Conservation (phyloP, 129 eudicot genomes). For the Ambrosia trifida region DNA sequence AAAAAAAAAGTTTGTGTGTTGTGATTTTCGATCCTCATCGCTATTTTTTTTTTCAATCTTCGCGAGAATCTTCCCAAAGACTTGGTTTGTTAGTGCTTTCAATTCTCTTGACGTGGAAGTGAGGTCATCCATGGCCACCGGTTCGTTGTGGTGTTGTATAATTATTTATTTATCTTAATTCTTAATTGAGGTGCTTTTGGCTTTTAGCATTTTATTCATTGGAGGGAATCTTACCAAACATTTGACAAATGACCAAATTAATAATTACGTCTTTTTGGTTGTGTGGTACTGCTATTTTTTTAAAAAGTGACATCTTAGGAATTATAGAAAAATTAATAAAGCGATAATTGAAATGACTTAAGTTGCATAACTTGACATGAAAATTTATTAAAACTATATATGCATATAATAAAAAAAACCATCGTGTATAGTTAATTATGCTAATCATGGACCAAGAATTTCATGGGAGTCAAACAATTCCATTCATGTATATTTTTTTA, state of each 20-base stretch:
- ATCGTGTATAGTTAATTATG: no score
- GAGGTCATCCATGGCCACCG: conserved; percentile 24
- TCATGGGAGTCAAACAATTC: no score
- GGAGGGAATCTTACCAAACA: conserved; percentile 43
- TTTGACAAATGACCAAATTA: conserved; percentile 28
- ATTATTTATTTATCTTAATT: background rate
- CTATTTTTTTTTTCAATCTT: no score
- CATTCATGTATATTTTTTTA: no score
- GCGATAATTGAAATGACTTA: no score
- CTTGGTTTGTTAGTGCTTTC: background rate
- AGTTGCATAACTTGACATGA: no score
- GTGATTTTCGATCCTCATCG: no score
- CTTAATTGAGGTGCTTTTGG: conserved; percentile 30
- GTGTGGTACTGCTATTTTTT: conserved; percentile 10
- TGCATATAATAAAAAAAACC: no score
- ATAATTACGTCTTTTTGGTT: conserved; percentile 12
- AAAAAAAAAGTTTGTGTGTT: no score
- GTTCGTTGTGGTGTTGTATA: conserved; percentile 15
- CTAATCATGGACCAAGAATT: no score
- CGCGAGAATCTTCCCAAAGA: no score
- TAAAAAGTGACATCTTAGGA: background rate
- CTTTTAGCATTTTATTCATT: conserved; percentile 32
- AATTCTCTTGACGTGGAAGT: conserved; percentile 20
- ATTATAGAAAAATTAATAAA: background rate
- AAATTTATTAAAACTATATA: no score